Conservation (phyloP, 805 yeast genomes). For the Candida ficus region DNA sequence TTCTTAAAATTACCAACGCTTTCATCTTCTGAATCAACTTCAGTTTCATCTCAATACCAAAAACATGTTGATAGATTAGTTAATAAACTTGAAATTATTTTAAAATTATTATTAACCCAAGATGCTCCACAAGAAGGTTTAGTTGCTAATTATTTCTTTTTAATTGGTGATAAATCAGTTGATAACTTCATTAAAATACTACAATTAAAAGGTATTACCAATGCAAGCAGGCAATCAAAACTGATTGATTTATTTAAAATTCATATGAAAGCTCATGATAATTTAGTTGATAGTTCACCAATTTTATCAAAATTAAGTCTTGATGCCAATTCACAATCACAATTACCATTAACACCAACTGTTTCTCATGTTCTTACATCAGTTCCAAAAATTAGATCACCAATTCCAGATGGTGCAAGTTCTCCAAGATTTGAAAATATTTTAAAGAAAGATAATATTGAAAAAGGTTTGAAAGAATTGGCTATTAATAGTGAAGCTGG, state of each 20-base stretch:
- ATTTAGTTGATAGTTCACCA: slow-evolving; percentile 25
- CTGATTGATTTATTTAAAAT: slow-evolving; percentile 23
- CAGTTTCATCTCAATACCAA: slow-evolving; percentile 27
- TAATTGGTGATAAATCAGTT: slow-evolving; percentile 60
- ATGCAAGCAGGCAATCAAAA: slow-evolving; percentile 18
- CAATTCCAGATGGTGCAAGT: slow-evolving; percentile 11
- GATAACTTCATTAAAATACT: slow-evolving; percentile 62
- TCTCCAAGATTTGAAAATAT: slow-evolving; percentile 26
- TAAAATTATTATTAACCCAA: slow-evolving; percentile 63
- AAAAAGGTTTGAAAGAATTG: slow-evolving; percentile 30
- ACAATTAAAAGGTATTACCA: slow-evolving; percentile 51
- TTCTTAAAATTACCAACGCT: slow-evolving; percentile 29
- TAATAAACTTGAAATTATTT: slow-evolving; percentile 51
- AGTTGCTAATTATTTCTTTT: slow-evolving; percentile 57
- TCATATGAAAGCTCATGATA: slow-evolving; percentile 23
- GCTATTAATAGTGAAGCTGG: slow-evolving; percentile 53
- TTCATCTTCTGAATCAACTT: slow-evolving; percentile 12
- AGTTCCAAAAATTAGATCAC: slow-evolving; percentile 14
- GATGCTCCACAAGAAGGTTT: slow-evolving; percentile 60
- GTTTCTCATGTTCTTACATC: not conserved
- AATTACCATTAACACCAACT: not conserved
- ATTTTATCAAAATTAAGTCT: slow-evolving; percentile 18
- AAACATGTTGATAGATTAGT: slow-evolving; percentile 40
- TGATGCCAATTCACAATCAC: slow-evolving; percentile 6
- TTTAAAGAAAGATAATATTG: slow-evolving; percentile 28